Evolutionary conservation across 116 monocot genomes (phyloP).

Genomic region (Dioscorea cayenensis): DNA sequence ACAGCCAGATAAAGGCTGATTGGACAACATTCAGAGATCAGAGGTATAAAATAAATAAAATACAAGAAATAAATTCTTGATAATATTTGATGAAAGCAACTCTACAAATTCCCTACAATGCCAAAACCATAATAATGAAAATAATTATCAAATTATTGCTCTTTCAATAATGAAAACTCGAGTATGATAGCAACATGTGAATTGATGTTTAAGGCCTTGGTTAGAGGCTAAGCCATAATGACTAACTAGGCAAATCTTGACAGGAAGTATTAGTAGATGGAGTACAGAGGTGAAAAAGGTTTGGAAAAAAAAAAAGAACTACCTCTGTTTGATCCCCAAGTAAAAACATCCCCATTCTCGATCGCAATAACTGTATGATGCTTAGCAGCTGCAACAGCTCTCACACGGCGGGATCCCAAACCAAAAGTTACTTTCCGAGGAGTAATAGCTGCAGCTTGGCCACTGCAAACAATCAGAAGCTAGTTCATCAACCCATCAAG

Average conservation of each 20-base stretch:
- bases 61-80: no score
- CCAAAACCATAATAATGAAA: no score
- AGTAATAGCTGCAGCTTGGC: conserved; percentile 96
- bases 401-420: conserved; percentile 67
- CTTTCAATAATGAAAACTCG: no score
- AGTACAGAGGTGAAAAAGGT: no score
- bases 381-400: conserved; percentile 83
- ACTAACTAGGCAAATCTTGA: background rate
- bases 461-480: conserved; percentile 54
- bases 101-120: background rate
- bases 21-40: background rate
- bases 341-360: conserved; percentile 87
- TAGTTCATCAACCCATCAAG: background rate
- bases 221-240: background rate
- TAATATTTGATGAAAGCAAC: background rate
- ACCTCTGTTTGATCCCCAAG: conserved; percentile 99
- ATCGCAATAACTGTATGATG: conserved; percentile 97
- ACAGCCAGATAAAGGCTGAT: background rate
- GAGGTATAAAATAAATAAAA: no score
- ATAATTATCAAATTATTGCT: background rate
- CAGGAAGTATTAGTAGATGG: background rate
- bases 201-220: no score
- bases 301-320: background rate
- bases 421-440: conserved; percentile 75
- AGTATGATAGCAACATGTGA: no score